phyloP scores from a whole-genome alignment of 331 rosid genomes.

The Pyracantha coccinea region DNA sequence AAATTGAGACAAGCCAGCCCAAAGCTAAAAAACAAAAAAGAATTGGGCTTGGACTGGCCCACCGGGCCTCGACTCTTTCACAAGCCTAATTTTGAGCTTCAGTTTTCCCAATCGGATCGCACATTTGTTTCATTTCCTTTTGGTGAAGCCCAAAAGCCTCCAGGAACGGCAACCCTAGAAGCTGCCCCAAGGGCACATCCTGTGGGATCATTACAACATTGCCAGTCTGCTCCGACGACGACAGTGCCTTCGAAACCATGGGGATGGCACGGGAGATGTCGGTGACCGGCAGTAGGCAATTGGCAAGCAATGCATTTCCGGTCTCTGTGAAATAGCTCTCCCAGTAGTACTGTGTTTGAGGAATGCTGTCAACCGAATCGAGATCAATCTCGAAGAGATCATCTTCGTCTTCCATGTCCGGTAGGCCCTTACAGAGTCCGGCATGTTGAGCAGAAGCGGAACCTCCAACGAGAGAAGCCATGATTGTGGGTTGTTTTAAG shows the following conservation, averaged over 20 bases:
- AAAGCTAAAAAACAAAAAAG: too few species aligned
- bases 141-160: slow-evolving; percentile 22
- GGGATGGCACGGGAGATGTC: slow-evolving; percentile 64
- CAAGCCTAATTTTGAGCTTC: neutral
- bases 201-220: slow-evolving; percentile 15
- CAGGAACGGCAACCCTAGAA: slow-evolving; percentile 36
- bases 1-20: too few species aligned
- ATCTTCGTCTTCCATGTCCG: slow-evolving; percentile 51
- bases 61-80: too few species aligned
- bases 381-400: slow-evolving; percentile 81
- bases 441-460: neutral
- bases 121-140: neutral
- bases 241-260: neutral
- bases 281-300: slow-evolving; percentile 65
- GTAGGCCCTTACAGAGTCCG: neutral
- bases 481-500: slow-evolving; percentile 13
- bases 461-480: slow-evolving; percentile 28
- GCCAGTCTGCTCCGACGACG: slow-evolving; percentile 2
- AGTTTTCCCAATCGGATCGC: neutral
- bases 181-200: slow-evolving; percentile 30
- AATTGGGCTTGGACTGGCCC: too few species aligned
- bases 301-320: slow-evolving; percentile 62
- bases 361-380: slow-evolving; percentile 33
- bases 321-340: slow-evolving; percentile 29
- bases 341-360: slow-evolving; percentile 26